A percentile compares a stretch with the other conserved stretches of the same genome.
Conservation (phyloP, 1,284 basidiomycete species). For the Porogramme epimiltina region DNA sequence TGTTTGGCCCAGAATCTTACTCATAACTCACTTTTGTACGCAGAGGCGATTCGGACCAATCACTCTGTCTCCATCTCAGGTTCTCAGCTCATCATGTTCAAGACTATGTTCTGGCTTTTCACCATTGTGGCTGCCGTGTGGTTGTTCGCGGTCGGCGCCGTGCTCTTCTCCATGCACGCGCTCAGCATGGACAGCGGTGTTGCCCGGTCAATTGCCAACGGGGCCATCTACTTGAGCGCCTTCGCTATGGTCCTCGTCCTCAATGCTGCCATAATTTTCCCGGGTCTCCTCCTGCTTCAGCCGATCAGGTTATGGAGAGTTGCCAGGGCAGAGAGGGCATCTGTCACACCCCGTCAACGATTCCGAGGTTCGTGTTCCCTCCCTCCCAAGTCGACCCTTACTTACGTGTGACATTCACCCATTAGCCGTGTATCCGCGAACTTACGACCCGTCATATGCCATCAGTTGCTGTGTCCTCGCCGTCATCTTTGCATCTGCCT, state of each 20-base stretch:
- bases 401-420: constrained; percentile 8
- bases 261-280: constrained; percentile 70
- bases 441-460: constrained; percentile 69
- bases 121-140: constrained; percentile 56
- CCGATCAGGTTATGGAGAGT: constrained; percentile 62
- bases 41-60: constrained; percentile 52
- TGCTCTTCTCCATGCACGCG: constrained; percentile 66
- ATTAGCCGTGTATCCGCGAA: constrained; percentile 70
- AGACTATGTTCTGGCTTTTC: constrained; percentile 68
- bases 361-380: constrained; percentile 61
- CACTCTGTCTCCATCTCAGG: constrained; percentile 65
- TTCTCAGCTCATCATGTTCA: constrained; percentile 62
- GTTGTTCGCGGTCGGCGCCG: constrained; percentile 64
- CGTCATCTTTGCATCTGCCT: constrained; percentile 71
- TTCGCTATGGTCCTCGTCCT: constrained; percentile 65
- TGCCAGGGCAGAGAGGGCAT: constrained; percentile 51
- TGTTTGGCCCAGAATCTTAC: not conserved
- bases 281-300: constrained; percentile 71
- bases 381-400: constrained; percentile 1
- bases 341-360: constrained; percentile 75
- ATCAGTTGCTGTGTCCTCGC: constrained; percentile 67
- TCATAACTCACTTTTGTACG: not conserved
- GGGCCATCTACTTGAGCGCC: constrained; percentile 69
- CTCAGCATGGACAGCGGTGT: constrained; percentile 46
- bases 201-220: constrained; percentile 60